These are phyloP conservation scores for Marasmius fiardii DNA, from an alignment of 1,284 basidiomycete species.

Conservation along the genomic window DNA sequence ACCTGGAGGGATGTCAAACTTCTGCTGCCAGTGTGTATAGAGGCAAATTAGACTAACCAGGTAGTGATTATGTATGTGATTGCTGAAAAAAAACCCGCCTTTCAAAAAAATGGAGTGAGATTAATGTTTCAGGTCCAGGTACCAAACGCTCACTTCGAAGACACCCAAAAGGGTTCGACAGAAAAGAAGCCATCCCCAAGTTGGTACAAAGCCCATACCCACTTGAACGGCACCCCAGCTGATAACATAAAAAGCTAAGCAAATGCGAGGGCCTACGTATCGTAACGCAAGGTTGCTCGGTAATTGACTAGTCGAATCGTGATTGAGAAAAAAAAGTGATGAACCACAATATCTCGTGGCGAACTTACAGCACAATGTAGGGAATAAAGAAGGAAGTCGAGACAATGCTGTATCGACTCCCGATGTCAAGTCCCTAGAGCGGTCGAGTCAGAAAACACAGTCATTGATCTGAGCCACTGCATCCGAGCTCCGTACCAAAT, in stretches of 20 bases:
- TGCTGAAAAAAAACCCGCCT: conserved; percentile 40
- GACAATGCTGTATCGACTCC: conserved; percentile 22
- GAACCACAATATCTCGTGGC: no score
- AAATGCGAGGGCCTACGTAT: conserved; percentile 8
- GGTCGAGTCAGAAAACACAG: not conserved
- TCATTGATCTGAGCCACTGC: not conserved
- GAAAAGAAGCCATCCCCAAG: conserved; percentile 32
- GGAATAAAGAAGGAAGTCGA: conserved; percentile 23
- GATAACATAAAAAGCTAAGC: conserved; percentile 12
- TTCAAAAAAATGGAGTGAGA: not conserved
- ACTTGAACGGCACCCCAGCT: conserved; percentile 18
- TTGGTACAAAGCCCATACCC: conserved; percentile 37
- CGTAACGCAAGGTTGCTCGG: conserved; percentile 13
- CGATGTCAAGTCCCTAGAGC: conserved; percentile 18
- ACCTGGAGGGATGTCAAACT: conserved; percentile 24
- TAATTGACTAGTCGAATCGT: conserved; percentile 9
- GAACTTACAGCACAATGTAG: conserved; percentile 20
- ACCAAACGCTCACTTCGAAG: conserved; percentile 29
- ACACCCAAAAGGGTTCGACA: conserved; percentile 37
- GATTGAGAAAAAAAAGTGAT: conserved; percentile 1
- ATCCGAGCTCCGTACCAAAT: conserved; percentile 17
- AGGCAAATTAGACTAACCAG: conserved; percentile 24
- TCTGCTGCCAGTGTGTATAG: not conserved
- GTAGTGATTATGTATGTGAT: conserved; percentile 39
- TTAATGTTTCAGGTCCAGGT: no score